phyloP scores from a whole-genome alignment of 768 basidiomycete genomes.

The Termitomyces sp. region DNA sequence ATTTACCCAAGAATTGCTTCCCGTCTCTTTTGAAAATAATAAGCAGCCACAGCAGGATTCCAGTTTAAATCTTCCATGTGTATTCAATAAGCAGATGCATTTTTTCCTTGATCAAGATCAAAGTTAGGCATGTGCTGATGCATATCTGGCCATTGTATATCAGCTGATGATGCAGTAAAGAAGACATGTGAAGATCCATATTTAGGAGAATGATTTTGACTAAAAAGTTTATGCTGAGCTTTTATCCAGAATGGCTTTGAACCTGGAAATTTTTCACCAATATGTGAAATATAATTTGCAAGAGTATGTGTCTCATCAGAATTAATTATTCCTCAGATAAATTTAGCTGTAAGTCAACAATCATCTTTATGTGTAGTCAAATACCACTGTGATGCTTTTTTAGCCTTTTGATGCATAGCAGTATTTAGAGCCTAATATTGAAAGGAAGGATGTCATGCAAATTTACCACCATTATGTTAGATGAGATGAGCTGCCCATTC shows the following conservation, averaged over 20 bases:
- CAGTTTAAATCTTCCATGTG: conserved; percentile 13
- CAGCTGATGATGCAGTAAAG: conserved; percentile 23
- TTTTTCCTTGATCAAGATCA: conserved; percentile 5
- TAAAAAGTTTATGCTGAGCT: too few relatives aligned
- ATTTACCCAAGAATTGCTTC: too few relatives aligned
- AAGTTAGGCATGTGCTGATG: conserved; percentile 20
- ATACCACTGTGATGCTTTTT: too few relatives aligned
- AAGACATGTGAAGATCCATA: conserved; percentile 19
- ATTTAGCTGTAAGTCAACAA: not conserved
- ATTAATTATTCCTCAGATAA: not conserved
- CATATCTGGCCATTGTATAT: too few relatives aligned
- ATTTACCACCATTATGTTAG: not conserved
- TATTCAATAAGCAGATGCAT: conserved; percentile 7
- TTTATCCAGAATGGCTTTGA: too few relatives aligned
- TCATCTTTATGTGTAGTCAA: conserved; percentile 5
- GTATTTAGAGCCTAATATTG: conserved; percentile 7
- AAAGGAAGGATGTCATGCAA: too few relatives aligned
- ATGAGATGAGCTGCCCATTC: not conserved
- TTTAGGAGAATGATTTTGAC: conserved; percentile 18
- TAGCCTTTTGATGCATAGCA: not conserved
- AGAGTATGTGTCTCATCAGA: too few relatives aligned
- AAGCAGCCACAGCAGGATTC: conserved; percentile 19
- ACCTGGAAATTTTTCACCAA: too few relatives aligned
- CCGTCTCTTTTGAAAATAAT: conserved; percentile 16
- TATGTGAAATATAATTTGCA: conserved; percentile 11